These are phyloP conservation scores for Penicillium manginii DNA, from an alignment of 495 filamentous ascomycete genomes.

Conservation along the genomic window DNA sequence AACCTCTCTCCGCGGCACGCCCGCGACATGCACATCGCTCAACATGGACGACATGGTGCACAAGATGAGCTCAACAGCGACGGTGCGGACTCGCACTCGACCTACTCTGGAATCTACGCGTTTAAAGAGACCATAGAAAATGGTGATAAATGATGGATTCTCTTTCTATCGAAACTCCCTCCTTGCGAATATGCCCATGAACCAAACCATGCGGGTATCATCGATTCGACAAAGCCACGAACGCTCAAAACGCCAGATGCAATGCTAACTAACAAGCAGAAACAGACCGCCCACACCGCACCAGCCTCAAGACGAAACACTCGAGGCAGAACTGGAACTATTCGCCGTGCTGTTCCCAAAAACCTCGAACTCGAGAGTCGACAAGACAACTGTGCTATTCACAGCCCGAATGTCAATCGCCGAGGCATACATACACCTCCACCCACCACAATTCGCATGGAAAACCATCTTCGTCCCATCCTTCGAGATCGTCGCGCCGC, in stretches of 20 bases:
- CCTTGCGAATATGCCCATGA: neutral
- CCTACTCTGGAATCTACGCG: neutral
- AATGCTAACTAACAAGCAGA: constrained; percentile 11
- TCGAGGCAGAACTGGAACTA: neutral
- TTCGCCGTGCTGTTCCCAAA: constrained; percentile 7
- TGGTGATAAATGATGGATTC: neutral
- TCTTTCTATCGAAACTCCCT: neutral
- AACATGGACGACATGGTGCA: no score
- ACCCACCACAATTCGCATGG: constrained; percentile 51
- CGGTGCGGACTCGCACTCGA: no score
- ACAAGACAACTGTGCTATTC: constrained; percentile 22
- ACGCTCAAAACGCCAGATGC: constrained; percentile 1
- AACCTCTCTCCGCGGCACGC: no score
- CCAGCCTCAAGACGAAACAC: neutral
- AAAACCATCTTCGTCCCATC: constrained; percentile 53
- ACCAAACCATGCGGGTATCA: constrained; percentile 14
- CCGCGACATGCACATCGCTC: no score
- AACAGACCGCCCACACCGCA: no score
- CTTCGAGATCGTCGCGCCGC: constrained; percentile 51
- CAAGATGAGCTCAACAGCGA: no score
- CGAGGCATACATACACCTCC: constrained; percentile 38
- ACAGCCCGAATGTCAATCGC: constrained; percentile 30
- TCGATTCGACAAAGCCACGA: neutral
- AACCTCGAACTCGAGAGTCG: constrained; percentile 7
- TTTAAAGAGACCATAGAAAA: neutral